Evolutionary conservation across 768 basidiomycete species (phyloP).

Genomic region (Mycena rosella): DNA sequence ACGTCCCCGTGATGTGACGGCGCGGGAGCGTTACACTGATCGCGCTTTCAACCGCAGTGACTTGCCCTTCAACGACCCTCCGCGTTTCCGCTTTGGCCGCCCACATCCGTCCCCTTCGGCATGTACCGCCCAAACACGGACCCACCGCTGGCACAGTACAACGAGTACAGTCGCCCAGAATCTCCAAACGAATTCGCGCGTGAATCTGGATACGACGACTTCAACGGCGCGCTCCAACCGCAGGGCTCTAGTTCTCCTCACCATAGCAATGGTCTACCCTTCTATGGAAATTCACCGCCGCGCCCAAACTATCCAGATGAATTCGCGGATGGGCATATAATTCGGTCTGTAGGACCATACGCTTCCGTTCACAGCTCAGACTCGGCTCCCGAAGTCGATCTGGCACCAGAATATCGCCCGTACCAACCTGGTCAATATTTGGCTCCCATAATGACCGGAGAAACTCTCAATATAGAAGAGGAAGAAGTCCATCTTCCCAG

Average conservation of each 20-base stretch:
- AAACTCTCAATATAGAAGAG: constrained; percentile 69
- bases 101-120: too few species aligned
- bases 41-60: too few species aligned
- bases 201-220: background rate
- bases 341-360: constrained; percentile 14
- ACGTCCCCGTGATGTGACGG: too few species aligned
- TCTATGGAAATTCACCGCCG: constrained; percentile 22
- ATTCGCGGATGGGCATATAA: constrained; percentile 5
- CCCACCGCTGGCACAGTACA: background rate
- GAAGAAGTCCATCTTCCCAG: constrained; percentile 13
- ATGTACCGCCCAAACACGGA: constrained; percentile 26
- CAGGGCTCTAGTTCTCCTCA: background rate
- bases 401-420: constrained; percentile 28
- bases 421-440: constrained; percentile 75
- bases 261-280: constrained; percentile 5
- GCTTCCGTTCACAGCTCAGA: background rate
- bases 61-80: too few species aligned
- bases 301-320: constrained; percentile 10
- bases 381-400: constrained; percentile 3
- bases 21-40: too few species aligned
- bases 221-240: background rate
- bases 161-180: constrained; percentile 17
- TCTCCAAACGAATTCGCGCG: constrained; percentile 27
- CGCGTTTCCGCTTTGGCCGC: too few species aligned
- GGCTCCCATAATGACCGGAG: constrained; percentile 73